Base-by-base conservation (phyloP, 805 yeast genomes). In the Dipodascus geniculatus region DNA sequence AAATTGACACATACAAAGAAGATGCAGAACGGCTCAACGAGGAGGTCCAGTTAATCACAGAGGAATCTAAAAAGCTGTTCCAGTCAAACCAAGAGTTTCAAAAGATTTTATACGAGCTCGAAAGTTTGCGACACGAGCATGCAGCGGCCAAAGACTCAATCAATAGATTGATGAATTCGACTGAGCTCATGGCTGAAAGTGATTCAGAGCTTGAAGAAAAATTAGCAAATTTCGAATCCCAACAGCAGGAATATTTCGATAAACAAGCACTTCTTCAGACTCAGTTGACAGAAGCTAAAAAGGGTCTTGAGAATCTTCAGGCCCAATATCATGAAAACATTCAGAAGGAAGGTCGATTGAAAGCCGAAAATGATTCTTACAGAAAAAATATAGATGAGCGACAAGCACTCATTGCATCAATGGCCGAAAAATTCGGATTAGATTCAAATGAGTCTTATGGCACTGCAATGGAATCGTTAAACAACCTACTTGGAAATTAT, bases 61-160 rank as follows among this genome's bases (percentile, higher is more conserved):
- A 67, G 42, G 78, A 83, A 59, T 75, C 87, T 2, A 83, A 85
- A 50, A 64, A 64, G 14, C 70, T 90, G 14, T 89, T 88, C 67
- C 78, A 80, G 50, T 74, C 87, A 1, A 87, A 87, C 62, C 96
- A 87, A 64, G 84, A 85, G 55, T 90, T 83, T 64, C 96, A 88
- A 63, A 74, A 81, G 56, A 79, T 81, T 0, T 64, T 90, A 20
- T 81, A 85, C 24, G 78, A 78, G 57, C 67, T 82, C 22, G 87
- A 84, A 42, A 79, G 78, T 51, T 63, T 85, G 48, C 69, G 71
- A 35, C 78, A 78, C 51, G 75, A 76, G 49, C 71, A 72, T 54
- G 62, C 62, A 8, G 71, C 80, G 1, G 64, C 80, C 2, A 56
- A 60, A 1, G 79, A 77, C 17, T 86, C 82, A 56, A 73, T 81